Evolutionary conservation across 345 rosid species (phyloP), one percentile per base, ranked within the genome.

Genomic region (Linum trigynum): DNA sequence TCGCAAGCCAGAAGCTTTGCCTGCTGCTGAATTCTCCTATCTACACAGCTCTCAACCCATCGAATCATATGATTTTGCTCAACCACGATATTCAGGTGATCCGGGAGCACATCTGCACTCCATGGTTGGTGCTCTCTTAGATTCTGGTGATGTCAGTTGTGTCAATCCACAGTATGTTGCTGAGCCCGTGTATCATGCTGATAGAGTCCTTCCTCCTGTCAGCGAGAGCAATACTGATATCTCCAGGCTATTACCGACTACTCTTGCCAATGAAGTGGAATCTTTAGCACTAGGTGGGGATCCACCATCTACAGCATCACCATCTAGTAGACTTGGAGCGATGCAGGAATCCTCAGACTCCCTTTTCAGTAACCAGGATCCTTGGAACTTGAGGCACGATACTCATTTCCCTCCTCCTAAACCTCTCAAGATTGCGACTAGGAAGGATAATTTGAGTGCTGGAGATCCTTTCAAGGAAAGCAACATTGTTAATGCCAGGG

Each of bases 331-430:
- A 62, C 66, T 40, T 53, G 77, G 68, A 53, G 83, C 76, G 67
- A 60, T 71, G 41, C 81, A 68, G 67, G 87, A 81, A 71, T 79
- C 81, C 17, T 78, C 91, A 2, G 76, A 81, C 55, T 83, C 89
- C 17, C 74, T 88, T 62, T 88, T 83, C 75, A 79, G 81, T 74
- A 79, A 76, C 74, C 91, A 85, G 77, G 87, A 85, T 72, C 95
- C 87, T 55, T 85, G 85, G 85, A 81, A 78, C 74, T 69, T 81
- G 50, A 78, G 57, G 65, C 78, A 77, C 59, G 89, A 79, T 66
- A 40, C 69, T 69, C 82, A 74, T 45, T 75, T 81, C 61, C 87
- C 76, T 77, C 87, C 85, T 53, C 87, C 87, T 74, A 80, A 70
- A 74, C 91, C 89, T 57, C 71, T 43, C 72, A 85, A 82, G 76